Base-by-base conservation (phyloP, 2,329 filamentous ascomycete species). In the Neonectria sp. region DNA sequence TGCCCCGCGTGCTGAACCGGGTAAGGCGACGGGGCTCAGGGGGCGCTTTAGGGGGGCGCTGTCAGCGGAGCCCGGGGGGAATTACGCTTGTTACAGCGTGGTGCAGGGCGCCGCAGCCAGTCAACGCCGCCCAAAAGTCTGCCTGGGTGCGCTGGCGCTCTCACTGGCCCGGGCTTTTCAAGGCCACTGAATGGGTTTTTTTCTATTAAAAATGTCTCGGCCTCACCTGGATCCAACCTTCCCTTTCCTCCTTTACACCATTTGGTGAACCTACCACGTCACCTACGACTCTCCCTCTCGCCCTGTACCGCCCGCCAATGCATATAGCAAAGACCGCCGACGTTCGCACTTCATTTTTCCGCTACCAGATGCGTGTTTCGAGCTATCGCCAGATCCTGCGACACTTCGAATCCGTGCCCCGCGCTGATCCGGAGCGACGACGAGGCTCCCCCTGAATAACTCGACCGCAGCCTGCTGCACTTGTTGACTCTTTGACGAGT, bases 361-460 rank as follows among this genome's bases (percentile, higher is more conserved):
- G 82, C 77, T 83, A 82, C 85, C 87, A 89, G 86, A 90, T 90
- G 88, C 86, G 85, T 80, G 78, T 83, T 77, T 82, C 83, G 73
- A 84, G 82, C 81, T 81, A 82, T 79, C 82, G 85, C 78, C 81
- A 83, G 78, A 80, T 82, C 70, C 81, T 85, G 73, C 82, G 83
- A 78, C 83, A 84, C 77, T 82, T 83, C 77, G 81, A 86, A 73
- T 84, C 83, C 73, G 82, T 86, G 78, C 81, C 82, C 74, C 87
- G 88, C 77, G 86, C 85, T 75, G 87, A 89, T 82, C 86, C 87
- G 68, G 85, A 89, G 83, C 87, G 87, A 76, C 87, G 88, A 80
- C 87, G 87, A 71, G 87, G 88, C 79, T 82, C 85, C 73, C 84
- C 79, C 71, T 82, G 80, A 82, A 76, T 70, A 68, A 71, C 69